A percentile compares a stretch with the other conserved stretches of the same genome.
Conservation (phyloP, 495 filamentous ascomycete species). For the Letharia columbiana region DNA sequence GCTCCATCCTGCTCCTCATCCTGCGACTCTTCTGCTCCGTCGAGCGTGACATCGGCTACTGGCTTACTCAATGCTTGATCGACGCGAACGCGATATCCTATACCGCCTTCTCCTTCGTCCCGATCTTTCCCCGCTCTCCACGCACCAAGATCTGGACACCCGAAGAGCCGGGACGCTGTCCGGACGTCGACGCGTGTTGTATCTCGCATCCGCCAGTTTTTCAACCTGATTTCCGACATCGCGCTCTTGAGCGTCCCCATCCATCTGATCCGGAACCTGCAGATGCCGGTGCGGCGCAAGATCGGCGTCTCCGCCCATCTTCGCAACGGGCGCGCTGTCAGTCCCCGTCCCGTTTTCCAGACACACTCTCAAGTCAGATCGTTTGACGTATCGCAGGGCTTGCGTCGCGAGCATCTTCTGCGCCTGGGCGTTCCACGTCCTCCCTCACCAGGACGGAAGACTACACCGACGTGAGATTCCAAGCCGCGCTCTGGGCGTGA, state of each 20-base stretch:
- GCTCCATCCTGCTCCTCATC: slow-evolving; percentile 24
- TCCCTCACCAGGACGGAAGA: slow-evolving; percentile 8
- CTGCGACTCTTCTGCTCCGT: slow-evolving; percentile 24
- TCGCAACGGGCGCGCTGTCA: slow-evolving; percentile 17
- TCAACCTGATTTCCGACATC: slow-evolving; percentile 19
- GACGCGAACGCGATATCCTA: slow-evolving; percentile 17
- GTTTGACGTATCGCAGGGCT: slow-evolving; percentile 8
- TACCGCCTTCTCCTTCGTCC: slow-evolving; percentile 17
- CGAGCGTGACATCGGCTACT: slow-evolving; percentile 17
- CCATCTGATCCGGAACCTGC: slow-evolving; percentile 21
- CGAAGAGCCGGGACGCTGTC: slow-evolving; percentile 17
- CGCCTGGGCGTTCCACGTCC: slow-evolving; percentile 1
- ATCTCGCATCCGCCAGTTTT: slow-evolving; percentile 10
- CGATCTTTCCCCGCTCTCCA: slow-evolving; percentile 22
- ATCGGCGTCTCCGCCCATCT: slow-evolving; percentile 13
- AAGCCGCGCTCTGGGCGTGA: slow-evolving; percentile 17
- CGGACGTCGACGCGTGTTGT: slow-evolving; percentile 13
- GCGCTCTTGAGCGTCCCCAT: slow-evolving; percentile 19
- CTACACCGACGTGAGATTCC: slow-evolving; percentile 13
- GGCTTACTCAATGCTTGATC: slow-evolving; percentile 19
- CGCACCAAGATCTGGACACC: slow-evolving; percentile 21
- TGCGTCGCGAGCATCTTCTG: slow-evolving; percentile 19
- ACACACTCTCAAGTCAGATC: neutral
- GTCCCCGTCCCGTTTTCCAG: neutral
- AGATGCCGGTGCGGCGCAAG: slow-evolving; percentile 21